phyloP scores from a whole-genome alignment of 2,329 filamentous ascomycete species.

The Podosphaera fusca region DNA sequence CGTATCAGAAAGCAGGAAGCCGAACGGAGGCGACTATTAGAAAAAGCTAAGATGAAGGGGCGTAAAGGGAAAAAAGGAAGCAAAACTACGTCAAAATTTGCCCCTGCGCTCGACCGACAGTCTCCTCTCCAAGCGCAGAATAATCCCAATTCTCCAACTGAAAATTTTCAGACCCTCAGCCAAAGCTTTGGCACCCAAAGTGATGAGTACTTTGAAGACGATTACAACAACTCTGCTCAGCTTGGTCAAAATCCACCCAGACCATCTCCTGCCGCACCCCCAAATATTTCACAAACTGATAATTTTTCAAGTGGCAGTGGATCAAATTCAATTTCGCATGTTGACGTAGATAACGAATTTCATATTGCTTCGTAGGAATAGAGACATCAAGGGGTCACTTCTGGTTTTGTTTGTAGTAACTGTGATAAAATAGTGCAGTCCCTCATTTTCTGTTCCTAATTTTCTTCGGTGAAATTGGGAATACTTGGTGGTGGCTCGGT shows the following conservation, averaged over 20 bases:
- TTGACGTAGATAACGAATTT: too few species aligned
- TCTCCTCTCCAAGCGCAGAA: constrained; percentile 9
- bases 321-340: too few species aligned
- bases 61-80: constrained; percentile 68
- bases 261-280: constrained; percentile 7
- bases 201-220: constrained; percentile 23
- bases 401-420: too few species aligned
- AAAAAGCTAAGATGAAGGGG: constrained; percentile 86
- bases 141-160: constrained; percentile 16
- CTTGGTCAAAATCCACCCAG: constrained; percentile 10
- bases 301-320: background rate
- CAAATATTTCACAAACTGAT: constrained; percentile 4
- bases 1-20: constrained; percentile 62
- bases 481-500: too few species aligned
- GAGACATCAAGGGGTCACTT: too few species aligned
- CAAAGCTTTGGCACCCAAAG: constrained; percentile 21
- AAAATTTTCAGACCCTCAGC: constrained; percentile 13
- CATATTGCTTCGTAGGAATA: too few species aligned
- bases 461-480: too few species aligned
- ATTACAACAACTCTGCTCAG: constrained; percentile 26
- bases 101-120: constrained; percentile 11
- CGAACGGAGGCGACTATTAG: constrained; percentile 63
- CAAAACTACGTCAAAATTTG: constrained; percentile 23
- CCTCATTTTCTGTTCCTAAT: too few species aligned
- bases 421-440: too few species aligned